Evolutionary conservation across 1,284 basidiomycete species (phyloP).

Genomic region (Papiliotrema flavescens): DNA sequence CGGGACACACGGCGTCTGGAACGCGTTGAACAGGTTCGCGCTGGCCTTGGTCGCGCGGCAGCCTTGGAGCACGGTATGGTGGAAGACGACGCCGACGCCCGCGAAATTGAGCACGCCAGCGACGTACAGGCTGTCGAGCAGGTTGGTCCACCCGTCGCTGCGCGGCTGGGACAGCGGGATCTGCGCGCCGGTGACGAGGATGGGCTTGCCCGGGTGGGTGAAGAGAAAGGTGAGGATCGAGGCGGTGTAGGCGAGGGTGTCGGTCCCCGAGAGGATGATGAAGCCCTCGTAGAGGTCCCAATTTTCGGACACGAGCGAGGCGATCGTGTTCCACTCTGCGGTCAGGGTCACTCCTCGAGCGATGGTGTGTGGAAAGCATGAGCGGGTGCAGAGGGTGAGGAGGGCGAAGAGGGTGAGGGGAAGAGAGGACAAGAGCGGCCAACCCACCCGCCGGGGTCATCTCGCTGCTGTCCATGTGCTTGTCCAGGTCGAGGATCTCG

Average conservation of each 20-base stretch:
- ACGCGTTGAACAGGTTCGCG: slow-evolving; percentile 40
- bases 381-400: background rate
- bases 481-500: slow-evolving; percentile 45
- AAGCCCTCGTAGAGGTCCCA: slow-evolving; percentile 45
- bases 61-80: slow-evolving; percentile 38
- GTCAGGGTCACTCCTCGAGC: background rate
- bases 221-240: slow-evolving; percentile 45
- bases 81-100: slow-evolving; percentile 44
- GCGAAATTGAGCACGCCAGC: slow-evolving; percentile 40
- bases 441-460: slow-evolving; percentile 44
- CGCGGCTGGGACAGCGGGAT: slow-evolving; percentile 41
- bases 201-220: slow-evolving; percentile 41
- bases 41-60: slow-evolving; percentile 39
- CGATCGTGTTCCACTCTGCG: slow-evolving; percentile 46
- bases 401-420: background rate
- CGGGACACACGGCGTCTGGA: slow-evolving; percentile 38
- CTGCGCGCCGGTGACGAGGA: slow-evolving; percentile 44
- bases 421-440: background rate
- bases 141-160: slow-evolving; percentile 44
- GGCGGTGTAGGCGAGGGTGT: slow-evolving; percentile 46
- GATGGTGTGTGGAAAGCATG: no score
- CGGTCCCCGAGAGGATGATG: slow-evolving; percentile 43
- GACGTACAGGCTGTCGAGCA: slow-evolving; percentile 41
- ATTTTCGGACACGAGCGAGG: slow-evolving; percentile 36
- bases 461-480: slow-evolving; percentile 44